Conservation (phyloP, 768 basidiomycete species). For the Xanthoconium purpureum region DNA sequence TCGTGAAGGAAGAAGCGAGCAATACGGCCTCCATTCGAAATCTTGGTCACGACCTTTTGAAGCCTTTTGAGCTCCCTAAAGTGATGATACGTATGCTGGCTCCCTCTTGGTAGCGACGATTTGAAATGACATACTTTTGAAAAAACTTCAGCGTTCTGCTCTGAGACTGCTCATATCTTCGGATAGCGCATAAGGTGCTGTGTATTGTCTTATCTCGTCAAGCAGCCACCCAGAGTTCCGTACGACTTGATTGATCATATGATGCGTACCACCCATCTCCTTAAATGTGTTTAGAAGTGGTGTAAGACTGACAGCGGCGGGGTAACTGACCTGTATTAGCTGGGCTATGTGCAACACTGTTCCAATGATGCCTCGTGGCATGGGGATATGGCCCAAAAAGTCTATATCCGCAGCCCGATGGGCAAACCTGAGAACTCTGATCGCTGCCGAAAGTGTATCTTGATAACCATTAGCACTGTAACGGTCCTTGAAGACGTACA, state of each 20-base stretch:
- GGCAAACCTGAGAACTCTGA: conserved; percentile 5
- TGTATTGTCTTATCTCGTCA: conserved; percentile 5
- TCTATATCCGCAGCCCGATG: conserved; percentile 9
- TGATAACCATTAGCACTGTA: background rate
- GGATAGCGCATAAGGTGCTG: background rate
- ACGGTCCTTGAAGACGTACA: too few species aligned
- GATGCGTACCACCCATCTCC: conserved; percentile 14
- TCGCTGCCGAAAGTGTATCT: background rate
- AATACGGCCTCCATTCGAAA: background rate
- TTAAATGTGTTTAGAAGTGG: background rate
- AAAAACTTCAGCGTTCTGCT: background rate
- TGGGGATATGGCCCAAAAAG: background rate
- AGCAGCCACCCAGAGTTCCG: conserved; percentile 15
- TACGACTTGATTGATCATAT: conserved; percentile 11
- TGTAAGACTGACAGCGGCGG: background rate
- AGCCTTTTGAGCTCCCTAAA: conserved; percentile 10
- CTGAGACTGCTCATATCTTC: conserved; percentile 7
- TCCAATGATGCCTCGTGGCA: conserved; percentile 9
- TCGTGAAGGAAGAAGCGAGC: conserved; percentile 11
- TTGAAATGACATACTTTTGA: background rate
- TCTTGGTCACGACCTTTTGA: conserved; percentile 4
- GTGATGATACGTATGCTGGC: background rate
- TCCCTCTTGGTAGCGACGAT: background rate
- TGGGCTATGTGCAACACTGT: conserved; percentile 8
- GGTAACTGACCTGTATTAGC: conserved; percentile 7